phyloP scores from a whole-genome alignment of 2,329 filamentous ascomycete species.

The Alternaria solani region DNA sequence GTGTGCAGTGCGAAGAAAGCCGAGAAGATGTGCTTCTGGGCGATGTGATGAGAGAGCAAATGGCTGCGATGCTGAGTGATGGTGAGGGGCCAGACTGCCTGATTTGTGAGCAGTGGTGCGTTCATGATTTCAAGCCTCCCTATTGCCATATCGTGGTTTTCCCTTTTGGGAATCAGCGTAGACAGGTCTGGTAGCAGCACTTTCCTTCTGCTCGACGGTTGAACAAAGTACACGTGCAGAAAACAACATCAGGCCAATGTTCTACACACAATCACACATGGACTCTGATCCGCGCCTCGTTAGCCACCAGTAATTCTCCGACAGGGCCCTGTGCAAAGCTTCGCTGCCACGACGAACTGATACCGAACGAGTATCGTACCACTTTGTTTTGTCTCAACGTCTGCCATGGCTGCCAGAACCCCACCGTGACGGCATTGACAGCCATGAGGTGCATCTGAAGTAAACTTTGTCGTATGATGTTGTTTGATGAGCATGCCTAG shows the following conservation, averaged over 20 bases:
- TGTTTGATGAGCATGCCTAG: conserved; percentile 41
- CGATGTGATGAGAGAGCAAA: conserved; percentile 17
- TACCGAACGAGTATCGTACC: conserved; percentile 43
- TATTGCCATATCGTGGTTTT: conserved; percentile 16
- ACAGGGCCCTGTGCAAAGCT: conserved; percentile 23
- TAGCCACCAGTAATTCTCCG: conserved; percentile 9
- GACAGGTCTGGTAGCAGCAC: conserved; percentile 16
- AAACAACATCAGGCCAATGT: conserved; percentile 48
- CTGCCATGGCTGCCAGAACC: conserved; percentile 22
- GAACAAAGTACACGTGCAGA: conserved; percentile 14
- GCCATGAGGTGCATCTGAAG: conserved; percentile 32
- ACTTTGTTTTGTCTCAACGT: conserved; percentile 43
- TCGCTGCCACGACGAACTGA: conserved; percentile 27
- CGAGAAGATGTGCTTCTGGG: conserved; percentile 14
- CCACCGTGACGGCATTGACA: conserved; percentile 21
- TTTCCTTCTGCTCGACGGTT: background rate
- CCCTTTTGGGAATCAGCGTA: conserved; percentile 21
- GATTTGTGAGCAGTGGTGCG: background rate
- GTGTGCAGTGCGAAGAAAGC: conserved; percentile 33
- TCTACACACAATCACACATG: conserved; percentile 19
- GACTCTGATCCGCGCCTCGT: conserved; percentile 8
- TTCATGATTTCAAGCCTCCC: background rate
- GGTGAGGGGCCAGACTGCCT: conserved; percentile 6
- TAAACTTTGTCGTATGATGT: conserved; percentile 50
- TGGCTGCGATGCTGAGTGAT: conserved; percentile 22